These are phyloP conservation scores for Collybia sp. DNA, from an alignment of 768 basidiomycete genomes.

Conservation along the genomic window DNA sequence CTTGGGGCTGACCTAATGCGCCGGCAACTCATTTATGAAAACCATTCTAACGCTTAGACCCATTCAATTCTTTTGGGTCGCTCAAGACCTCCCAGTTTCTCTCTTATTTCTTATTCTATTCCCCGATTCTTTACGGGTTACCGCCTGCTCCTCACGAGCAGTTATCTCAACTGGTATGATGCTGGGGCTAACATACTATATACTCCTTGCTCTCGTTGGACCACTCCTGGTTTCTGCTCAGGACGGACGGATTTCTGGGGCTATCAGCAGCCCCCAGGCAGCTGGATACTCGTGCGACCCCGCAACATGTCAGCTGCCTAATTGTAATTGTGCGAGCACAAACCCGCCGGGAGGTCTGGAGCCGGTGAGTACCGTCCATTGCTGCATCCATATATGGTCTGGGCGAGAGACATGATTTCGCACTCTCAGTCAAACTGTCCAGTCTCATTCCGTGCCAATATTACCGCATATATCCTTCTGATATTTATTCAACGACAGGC, in stretches of 20 bases:
- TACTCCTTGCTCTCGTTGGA: slow-evolving; percentile 20
- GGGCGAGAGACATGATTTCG: too few relatives aligned
- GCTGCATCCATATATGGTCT: not conserved
- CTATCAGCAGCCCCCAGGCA: slow-evolving; percentile 45
- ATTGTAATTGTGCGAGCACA: slow-evolving; percentile 71
- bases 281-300: slow-evolving; percentile 73
- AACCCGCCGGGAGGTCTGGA: slow-evolving; percentile 66
- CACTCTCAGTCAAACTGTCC: not conserved
- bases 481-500: slow-evolving; percentile 27
- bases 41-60: too few relatives aligned
- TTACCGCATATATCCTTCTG: not conserved
- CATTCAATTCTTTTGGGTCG: too few relatives aligned
- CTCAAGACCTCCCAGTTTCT: not conserved
- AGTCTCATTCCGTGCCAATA: not conserved
- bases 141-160: too few relatives aligned
- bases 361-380: slow-evolving; percentile 39
- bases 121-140: not conserved
- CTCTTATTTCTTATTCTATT: not conserved
- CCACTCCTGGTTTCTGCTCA: slow-evolving; percentile 36
- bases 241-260: slow-evolving; percentile 52
- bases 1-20: too few relatives aligned
- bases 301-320: slow-evolving; percentile 57
- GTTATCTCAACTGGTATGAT: too few relatives aligned
- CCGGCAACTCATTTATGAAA: too few relatives aligned
- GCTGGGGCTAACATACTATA: slow-evolving; percentile 7